These are phyloP conservation scores for Penicilliopsis zonata DNA, from an alignment of 495 filamentous ascomycete species.

Conservation along the genomic window DNA sequence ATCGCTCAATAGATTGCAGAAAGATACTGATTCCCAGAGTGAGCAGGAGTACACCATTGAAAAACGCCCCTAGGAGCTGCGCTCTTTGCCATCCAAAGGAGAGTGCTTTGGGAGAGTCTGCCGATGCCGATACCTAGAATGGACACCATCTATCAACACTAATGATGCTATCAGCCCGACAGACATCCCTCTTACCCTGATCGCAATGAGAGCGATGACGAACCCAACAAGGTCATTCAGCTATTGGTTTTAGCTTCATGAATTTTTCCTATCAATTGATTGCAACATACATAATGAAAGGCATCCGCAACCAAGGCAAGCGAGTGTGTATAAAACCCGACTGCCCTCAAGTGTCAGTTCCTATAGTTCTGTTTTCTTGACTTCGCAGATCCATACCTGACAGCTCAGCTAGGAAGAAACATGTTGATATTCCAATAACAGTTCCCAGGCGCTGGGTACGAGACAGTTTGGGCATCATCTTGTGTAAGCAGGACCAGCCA, in stretches of 20 bases:
- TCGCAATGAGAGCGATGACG: slow-evolving; percentile 71
- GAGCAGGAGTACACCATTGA: slow-evolving; percentile 86
- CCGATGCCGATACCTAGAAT: slow-evolving; percentile 15
- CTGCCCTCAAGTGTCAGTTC: slow-evolving; percentile 11
- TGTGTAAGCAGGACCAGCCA: too few species aligned
- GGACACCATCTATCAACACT: background rate
- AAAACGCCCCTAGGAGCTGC: slow-evolving; percentile 77
- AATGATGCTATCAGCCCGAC: too few species aligned
- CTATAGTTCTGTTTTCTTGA: background rate
- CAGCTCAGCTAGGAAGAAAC: slow-evolving; percentile 40
- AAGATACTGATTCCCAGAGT: slow-evolving; percentile 89
- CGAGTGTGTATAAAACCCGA: slow-evolving; percentile 72
- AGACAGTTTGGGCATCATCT: slow-evolving; percentile 11
- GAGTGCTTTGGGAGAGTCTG: slow-evolving; percentile 22
- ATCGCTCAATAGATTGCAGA: slow-evolving; percentile 75
- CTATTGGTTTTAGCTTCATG: slow-evolving; percentile 21
- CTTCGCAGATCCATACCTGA: slow-evolving; percentile 18
- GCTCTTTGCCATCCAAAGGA: slow-evolving; percentile 66
- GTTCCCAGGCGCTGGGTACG: slow-evolving; percentile 26
- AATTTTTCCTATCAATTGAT: slow-evolving; percentile 1
- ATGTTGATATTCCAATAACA: slow-evolving; percentile 38
- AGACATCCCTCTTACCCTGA: slow-evolving; percentile 44
- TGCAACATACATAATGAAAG: slow-evolving; percentile 70
- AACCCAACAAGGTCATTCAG: slow-evolving; percentile 87
- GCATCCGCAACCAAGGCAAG: slow-evolving; percentile 84